Conservation (phyloP, 2,329 filamentous ascomycete genomes). For the Monilinia fructigena region DNA sequence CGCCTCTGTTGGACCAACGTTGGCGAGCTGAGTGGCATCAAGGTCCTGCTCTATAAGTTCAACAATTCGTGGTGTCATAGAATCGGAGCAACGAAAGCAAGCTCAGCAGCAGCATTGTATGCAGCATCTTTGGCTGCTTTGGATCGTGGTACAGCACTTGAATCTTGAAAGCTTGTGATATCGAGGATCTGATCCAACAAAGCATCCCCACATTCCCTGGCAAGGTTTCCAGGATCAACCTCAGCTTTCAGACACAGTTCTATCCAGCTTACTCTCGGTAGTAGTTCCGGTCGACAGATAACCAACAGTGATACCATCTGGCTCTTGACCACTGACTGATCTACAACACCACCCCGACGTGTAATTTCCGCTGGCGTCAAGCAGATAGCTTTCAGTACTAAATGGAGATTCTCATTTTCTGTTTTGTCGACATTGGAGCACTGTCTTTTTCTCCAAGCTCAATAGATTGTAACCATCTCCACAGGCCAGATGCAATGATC, state of each 20-base stretch:
- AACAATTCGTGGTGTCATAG: slow-evolving; percentile 73
- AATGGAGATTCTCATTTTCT: slow-evolving; percentile 61
- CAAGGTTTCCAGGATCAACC: slow-evolving; percentile 79
- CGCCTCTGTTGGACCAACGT: slow-evolving; percentile 81
- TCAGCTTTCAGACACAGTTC: slow-evolving; percentile 76
- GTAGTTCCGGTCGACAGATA: slow-evolving; percentile 72
- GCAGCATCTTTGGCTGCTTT: slow-evolving; percentile 63
- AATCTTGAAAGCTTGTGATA: slow-evolving; percentile 50
- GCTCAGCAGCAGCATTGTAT: slow-evolving; percentile 80
- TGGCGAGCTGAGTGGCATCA: slow-evolving; percentile 63
- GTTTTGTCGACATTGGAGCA: slow-evolving; percentile 62
- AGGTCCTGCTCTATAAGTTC: slow-evolving; percentile 73
- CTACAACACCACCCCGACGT: slow-evolving; percentile 45
- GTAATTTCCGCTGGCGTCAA: slow-evolving; percentile 52
- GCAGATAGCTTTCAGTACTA: slow-evolving; percentile 62
- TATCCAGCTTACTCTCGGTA: slow-evolving; percentile 84
- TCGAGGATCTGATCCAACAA: slow-evolving; percentile 67
- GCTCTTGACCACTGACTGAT: slow-evolving; percentile 54
- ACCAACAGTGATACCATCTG: slow-evolving; percentile 79
- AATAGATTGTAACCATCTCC: slow-evolving; percentile 72
- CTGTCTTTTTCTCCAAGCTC: slow-evolving; percentile 76
- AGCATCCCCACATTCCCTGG: slow-evolving; percentile 58
- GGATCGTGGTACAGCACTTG: slow-evolving; percentile 42
- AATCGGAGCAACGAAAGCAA: slow-evolving; percentile 88
- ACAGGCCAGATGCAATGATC: slow-evolving; percentile 71